Evolutionary conservation across 345 rosid species (phyloP).

Genomic region (Eucalyptus rudis): DNA sequence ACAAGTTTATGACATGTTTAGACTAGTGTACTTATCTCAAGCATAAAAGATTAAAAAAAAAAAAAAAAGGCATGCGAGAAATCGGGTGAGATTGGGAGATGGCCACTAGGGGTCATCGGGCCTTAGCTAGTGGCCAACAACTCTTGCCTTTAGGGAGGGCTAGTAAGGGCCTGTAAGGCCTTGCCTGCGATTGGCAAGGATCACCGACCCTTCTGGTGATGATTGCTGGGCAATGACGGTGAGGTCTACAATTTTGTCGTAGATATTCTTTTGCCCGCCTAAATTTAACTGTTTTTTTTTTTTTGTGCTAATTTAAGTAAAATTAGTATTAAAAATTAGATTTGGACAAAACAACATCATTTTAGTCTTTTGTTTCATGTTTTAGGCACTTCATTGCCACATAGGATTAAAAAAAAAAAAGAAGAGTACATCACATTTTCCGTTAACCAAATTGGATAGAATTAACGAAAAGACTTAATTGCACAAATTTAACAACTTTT

Average conservation of each 20-base stretch:
- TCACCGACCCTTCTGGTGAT: rapidly evolving
- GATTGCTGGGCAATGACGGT: rapidly evolving
- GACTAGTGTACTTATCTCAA: neutral
- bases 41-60: no score
- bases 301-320: no score
- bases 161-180: neutral
- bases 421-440: no score
- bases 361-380: no score
- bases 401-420: no score
- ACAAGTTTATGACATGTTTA: neutral
- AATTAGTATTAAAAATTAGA: no score
- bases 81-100: rapidly evolving
- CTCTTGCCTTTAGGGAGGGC: neutral
- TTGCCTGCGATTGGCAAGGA: neutral
- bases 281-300: no score
- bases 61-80: neutral
- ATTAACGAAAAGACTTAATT: neutral
- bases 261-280: no score
- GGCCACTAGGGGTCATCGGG: neutral
- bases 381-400: no score
- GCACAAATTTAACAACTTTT: neutral
- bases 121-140: neutral
- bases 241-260: neutral
- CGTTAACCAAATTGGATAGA: no score
- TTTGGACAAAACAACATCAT: no score